These are phyloP conservation scores for Excoecaria cochinchinensis DNA, from an alignment of 345 rosid genomes.

Conservation along the genomic window DNA sequence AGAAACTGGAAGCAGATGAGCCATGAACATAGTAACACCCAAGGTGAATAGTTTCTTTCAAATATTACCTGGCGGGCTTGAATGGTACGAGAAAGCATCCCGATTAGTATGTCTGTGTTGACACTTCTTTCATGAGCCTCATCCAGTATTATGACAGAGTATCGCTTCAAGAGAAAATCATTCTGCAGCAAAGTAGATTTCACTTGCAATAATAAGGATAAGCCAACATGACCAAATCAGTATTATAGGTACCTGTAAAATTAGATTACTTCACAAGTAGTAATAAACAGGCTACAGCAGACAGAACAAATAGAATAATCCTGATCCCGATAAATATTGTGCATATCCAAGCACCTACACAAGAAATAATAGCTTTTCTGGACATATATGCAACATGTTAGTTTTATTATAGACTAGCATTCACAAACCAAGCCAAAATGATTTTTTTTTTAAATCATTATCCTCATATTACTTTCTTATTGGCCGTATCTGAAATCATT, in stretches of 20 bases:
- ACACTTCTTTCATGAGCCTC: conserved; percentile 97
- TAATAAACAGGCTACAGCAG: neutral
- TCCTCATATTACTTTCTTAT: neutral
- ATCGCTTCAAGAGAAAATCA: conserved; percentile 71
- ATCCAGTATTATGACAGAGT: conserved; percentile 82
- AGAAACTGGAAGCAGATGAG: conserved; percentile 11
- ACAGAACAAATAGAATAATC: neutral
- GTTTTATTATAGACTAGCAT: neutral
- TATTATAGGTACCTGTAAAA: neutral
- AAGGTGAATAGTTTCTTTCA: neutral
- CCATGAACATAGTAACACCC: neutral
- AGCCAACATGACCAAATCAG: neutral
- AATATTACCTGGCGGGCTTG: conserved; percentile 65
- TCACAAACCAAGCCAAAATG: neutral
- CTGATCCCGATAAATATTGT: no score
- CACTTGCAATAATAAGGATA: neutral
- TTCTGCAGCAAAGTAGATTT: conserved; percentile 46
- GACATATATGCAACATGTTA: neutral
- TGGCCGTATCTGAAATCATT: neutral
- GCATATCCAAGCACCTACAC: neutral
- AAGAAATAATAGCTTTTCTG: neutral
- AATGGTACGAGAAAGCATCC: conserved; percentile 82
- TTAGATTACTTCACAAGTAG: neutral
- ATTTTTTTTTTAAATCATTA: neutral
- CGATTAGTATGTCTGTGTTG: conserved; percentile 91